These are phyloP conservation scores for Debaryomyces hansenii DNA, from an alignment of 805 yeast genomes.

Conservation along the genomic window DNA sequence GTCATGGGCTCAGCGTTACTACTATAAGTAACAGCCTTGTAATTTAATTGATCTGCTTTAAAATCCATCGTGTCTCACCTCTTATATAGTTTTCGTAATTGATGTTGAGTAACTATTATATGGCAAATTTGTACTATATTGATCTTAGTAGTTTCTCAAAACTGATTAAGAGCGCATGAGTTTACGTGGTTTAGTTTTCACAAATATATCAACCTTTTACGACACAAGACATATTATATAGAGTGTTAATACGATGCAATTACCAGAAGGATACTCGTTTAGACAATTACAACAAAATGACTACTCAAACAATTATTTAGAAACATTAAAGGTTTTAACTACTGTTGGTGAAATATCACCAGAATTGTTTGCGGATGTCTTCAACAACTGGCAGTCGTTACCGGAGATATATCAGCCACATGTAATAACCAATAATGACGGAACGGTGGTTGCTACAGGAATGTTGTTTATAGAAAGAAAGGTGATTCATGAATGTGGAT, in stretches of 20 bases:
- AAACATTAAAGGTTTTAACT: conserved; percentile 68
- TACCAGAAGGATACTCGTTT: conserved; percentile 70
- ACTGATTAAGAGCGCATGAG: too few species aligned
- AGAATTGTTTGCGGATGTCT: conserved; percentile 48
- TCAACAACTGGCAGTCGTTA: conserved; percentile 57
- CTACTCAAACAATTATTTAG: conserved; percentile 59
- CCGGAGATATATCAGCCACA: conserved; percentile 61
- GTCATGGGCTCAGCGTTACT: conserved; percentile 12
- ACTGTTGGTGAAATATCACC: conserved; percentile 73
- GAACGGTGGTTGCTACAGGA: conserved; percentile 77
- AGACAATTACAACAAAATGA: conserved; percentile 60
- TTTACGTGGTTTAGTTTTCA: too few species aligned
- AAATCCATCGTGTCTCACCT: conserved; percentile 9
- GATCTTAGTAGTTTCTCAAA: too few species aligned
- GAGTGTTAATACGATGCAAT: conserved; percentile 11
- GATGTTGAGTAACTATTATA: too few species aligned
- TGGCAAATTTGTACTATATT: too few species aligned
- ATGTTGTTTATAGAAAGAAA: conserved; percentile 78
- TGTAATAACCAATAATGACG: conserved; percentile 59
- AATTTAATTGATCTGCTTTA: conserved; percentile 11
- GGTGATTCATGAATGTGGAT: conserved; percentile 78
- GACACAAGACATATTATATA: too few species aligned
- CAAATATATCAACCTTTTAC: too few species aligned
- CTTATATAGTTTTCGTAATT: not conserved
- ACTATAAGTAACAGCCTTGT: conserved; percentile 18